Evolutionary conservation across 2,329 filamentous ascomycete species (phyloP).

Genomic region (Onygena corvina): DNA sequence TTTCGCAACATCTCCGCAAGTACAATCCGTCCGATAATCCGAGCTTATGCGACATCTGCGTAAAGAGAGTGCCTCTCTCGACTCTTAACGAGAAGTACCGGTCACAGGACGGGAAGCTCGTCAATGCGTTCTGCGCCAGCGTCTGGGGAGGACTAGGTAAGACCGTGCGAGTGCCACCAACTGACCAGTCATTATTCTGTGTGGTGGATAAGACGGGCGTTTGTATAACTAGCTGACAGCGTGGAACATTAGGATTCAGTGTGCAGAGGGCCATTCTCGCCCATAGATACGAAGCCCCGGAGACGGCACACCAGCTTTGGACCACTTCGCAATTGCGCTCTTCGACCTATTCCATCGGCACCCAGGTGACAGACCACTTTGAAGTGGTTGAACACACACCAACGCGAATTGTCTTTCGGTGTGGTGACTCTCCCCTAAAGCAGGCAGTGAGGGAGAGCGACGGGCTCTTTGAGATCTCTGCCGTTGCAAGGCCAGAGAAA

Average conservation of each 20-base stretch:
- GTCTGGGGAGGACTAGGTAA: too few species aligned
- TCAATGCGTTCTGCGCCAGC: conserved; percentile 54
- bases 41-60: conserved; percentile 51
- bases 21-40: conserved; percentile 54
- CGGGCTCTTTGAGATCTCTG: conserved; percentile 55
- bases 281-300: conserved; percentile 46
- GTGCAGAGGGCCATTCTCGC: conserved; percentile 48
- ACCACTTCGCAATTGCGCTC: conserved; percentile 41
- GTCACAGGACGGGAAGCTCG: conserved; percentile 48
- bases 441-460: conserved; percentile 47
- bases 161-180: too few species aligned
- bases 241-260: conserved; percentile 35
- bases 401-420: conserved; percentile 50
- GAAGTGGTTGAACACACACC: conserved; percentile 55
- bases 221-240: too few species aligned
- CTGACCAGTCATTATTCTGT: too few species aligned
- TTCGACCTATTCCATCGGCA: conserved; percentile 51
- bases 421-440: conserved; percentile 52
- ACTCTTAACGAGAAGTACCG: conserved; percentile 55
- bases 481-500: conserved; percentile 44
- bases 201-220: too few species aligned
- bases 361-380: conserved; percentile 58
- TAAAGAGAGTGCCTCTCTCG: conserved; percentile 50
- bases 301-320: conserved; percentile 52
- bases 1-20: conserved; percentile 43